A percentile compares a stretch with the other conserved stretches of the same genome.
Conservation (phyloP, 768 basidiomycete species). For the Suillus lakei region DNA sequence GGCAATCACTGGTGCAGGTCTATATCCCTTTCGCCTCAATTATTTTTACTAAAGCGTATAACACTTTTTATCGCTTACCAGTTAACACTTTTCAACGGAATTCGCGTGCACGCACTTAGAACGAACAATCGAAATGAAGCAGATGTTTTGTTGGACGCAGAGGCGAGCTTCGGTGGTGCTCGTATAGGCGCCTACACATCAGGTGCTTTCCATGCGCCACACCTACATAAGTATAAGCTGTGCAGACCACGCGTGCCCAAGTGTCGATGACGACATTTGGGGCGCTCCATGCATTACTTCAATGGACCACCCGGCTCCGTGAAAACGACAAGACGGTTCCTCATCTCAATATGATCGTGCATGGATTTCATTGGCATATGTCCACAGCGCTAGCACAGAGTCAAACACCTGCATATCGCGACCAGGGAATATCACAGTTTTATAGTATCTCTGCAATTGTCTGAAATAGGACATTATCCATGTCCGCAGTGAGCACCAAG, state of each 20-base stretch:
- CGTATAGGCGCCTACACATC: neutral
- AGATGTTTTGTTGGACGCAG: neutral
- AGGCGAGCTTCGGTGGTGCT: neutral
- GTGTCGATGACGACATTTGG: neutral
- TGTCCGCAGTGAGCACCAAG: conserved; percentile 18
- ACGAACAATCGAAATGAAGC: neutral
- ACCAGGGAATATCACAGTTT: neutral
- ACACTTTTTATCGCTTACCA: neutral
- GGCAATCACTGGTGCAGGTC: neutral
- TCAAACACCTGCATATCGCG: conserved; percentile 12
- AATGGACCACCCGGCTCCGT: neutral
- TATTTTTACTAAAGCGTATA: neutral
- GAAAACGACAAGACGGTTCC: neutral
- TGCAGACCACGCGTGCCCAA: neutral
- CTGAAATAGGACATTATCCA: conserved; percentile 22
- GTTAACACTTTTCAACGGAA: neutral
- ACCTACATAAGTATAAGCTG: neutral
- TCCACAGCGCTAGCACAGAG: conserved; percentile 39
- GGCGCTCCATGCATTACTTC: neutral
- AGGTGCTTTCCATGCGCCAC: neutral
- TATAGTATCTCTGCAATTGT: conserved; percentile 21
- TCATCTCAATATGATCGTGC: neutral
- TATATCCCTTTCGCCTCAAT: neutral
- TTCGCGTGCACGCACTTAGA: neutral
- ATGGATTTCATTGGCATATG: conserved; percentile 27